phyloP scores from a whole-genome alignment of 371 early-diverging fungal genomes.

The Mortierella sp. region DNA sequence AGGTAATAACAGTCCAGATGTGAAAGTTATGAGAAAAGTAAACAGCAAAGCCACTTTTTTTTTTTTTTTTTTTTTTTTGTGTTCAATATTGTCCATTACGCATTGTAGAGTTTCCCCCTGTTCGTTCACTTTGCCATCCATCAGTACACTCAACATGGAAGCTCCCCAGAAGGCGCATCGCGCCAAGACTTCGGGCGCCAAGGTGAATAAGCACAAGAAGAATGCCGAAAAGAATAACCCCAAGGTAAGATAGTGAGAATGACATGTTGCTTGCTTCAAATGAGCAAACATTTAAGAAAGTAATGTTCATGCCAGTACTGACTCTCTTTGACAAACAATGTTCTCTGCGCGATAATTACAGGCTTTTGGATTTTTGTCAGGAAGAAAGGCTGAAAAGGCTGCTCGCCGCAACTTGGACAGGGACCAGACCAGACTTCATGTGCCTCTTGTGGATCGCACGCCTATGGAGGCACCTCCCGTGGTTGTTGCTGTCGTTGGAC shows the following conservation, averaged over 20 bases:
- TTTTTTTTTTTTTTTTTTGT: slow-evolving; percentile 20
- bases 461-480: slow-evolving; percentile 93
- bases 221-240: slow-evolving; percentile 91
- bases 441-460: slow-evolving; percentile 95
- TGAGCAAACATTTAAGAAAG: not conserved
- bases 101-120: slow-evolving; percentile 1
- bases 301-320: not conserved
- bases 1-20: not conserved
- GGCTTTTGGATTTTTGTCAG: slow-evolving; percentile 90
- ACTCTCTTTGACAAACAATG: not conserved
- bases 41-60: slow-evolving; percentile 34
- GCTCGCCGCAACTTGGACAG: slow-evolving; percentile 89
- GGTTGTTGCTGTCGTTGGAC: slow-evolving; percentile 96
- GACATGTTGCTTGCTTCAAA: not conserved
- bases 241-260: slow-evolving; percentile 64
- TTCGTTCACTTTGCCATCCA: slow-evolving; percentile 13
- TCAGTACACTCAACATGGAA: slow-evolving; percentile 51
- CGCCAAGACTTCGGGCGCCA: slow-evolving; percentile 86
- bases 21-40: not conserved
- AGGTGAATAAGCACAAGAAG: slow-evolving; percentile 78
- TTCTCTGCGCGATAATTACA: slow-evolving; percentile 23
- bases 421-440: slow-evolving; percentile 93
- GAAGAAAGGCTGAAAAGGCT: slow-evolving; percentile 80
- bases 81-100: not conserved
- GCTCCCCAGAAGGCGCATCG: slow-evolving; percentile 87